Evolutionary conservation across 371 early-diverging fungal species (phyloP).

Genomic region (Funneliformis caledonium): DNA sequence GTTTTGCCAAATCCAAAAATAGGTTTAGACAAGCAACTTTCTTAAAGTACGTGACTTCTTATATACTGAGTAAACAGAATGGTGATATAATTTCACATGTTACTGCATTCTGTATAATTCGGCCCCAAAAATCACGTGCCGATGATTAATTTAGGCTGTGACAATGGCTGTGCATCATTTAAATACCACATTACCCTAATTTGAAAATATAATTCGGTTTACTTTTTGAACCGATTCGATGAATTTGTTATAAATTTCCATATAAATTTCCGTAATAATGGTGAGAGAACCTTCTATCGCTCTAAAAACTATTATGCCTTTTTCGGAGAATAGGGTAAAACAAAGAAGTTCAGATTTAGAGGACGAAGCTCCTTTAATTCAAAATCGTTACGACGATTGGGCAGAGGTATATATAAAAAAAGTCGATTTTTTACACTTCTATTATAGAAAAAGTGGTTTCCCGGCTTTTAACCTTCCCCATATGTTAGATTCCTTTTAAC

Average conservation of each 20-base stretch:
- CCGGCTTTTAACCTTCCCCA: neutral
- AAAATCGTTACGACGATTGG: slow-evolving; percentile 23
- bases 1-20: no score
- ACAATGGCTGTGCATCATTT: no score
- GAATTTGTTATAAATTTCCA: neutral
- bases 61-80: no score
- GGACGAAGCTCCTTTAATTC: slow-evolving; percentile 36
- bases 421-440: neutral
- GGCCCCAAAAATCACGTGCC: no score
- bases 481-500: neutral
- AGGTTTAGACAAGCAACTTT: no score
- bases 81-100: no score
- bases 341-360: slow-evolving; percentile 30
- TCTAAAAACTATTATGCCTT: slow-evolving; percentile 37
- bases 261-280: slow-evolving; percentile 18
- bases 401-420: neutral
- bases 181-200: no score
- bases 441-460: neutral
- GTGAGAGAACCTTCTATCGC: slow-evolving; percentile 38
- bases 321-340: slow-evolving; percentile 29
- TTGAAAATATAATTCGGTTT: neutral
- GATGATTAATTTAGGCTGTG: no score
- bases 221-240: neutral
- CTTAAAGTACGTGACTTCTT: no score
- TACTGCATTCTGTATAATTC: no score